These are phyloP conservation scores for Triticum timopheevii DNA, from an alignment of 176 grass and related monocot genomes.

Conservation along the genomic window DNA sequence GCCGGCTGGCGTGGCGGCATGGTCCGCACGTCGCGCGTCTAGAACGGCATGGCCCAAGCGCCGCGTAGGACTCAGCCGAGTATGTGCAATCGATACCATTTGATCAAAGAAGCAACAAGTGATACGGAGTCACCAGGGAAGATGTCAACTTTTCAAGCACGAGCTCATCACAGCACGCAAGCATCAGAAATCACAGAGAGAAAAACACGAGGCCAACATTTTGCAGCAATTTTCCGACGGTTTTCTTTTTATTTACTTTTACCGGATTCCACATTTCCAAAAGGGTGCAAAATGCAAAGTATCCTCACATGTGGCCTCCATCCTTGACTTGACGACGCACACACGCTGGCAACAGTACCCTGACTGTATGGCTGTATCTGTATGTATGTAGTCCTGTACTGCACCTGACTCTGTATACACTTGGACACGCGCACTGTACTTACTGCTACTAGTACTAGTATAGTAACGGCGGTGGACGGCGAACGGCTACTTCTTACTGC, in stretches of 20 bases:
- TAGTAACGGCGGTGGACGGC: background rate
- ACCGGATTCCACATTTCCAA: conserved; percentile 22
- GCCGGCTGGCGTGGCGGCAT: background rate
- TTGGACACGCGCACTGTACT: background rate
- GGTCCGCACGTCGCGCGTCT: background rate
- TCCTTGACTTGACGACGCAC: conserved; percentile 9
- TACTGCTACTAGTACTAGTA: background rate
- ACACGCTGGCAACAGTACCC: background rate
- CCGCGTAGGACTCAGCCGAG: no score
- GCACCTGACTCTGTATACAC: background rate
- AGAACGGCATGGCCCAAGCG: background rate
- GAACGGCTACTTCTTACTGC: background rate
- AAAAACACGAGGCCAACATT: background rate
- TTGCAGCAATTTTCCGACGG: background rate
- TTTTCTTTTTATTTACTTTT: background rate
- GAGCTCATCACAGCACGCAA: background rate
- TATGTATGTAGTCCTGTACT: background rate
- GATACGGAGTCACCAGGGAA: background rate
- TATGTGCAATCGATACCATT: no score
- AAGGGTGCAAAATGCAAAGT: conserved; percentile 16
- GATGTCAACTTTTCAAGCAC: no score
- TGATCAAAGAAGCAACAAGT: background rate
- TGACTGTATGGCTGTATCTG: no score
- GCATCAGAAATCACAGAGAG: background rate
- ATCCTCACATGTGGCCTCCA: background rate